Evolutionary conservation across 2,329 filamentous ascomycete species (phyloP), one percentile per base, ranked within the genome.

Genomic region (Tolypocladium ophioglossoides): DNA sequence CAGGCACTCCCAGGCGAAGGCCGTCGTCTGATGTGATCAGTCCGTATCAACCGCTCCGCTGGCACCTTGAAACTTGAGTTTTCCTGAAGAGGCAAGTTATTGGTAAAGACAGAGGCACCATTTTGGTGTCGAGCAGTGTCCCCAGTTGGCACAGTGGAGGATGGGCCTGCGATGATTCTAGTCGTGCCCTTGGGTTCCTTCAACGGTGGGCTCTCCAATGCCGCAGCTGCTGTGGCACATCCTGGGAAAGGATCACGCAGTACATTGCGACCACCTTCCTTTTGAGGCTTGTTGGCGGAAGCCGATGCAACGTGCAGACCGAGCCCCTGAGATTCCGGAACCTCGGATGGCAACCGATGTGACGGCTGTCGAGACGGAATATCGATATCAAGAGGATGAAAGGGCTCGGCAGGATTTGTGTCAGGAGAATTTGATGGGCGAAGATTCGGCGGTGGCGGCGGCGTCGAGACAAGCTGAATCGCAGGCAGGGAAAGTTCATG

Each of bases 1-100:
- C 66, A 70, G n/a, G 50, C 40, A 35, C 61, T 66, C 5, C 55
- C 54, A 30, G 65, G 57, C 6, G 62, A 57, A 4, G 55, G 52
- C 10, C 52, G 53, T 16, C 52, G 52, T 10, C 47, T 49, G 12
- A 44, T 3, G 14, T 38, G 48, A 38, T 52, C 8, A 2, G 27
- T 30, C 37, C 34, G 44, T 24, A 37, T 20, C 2, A 11, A 8
- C 12, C 27, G 20, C 20, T 32, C 24, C n/a, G 51, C 47, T 7
- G 47, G 44, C 1, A 47, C 32, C 3, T 38, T 37, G 2, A 27
- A 4, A n/a, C 9, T n/a, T 8, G 18, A 37, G 7, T 35, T 22
- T 6, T 16, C 22, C 20, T 30, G 12, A 16, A 14, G n/a, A 34
- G 22, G 38, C 7, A 20, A 18, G 18, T 20, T 20, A 14, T 14